These are phyloP conservation scores for Toxoplasma gondii DNA, from an alignment of 169 alveolate species.

Conservation along the genomic window DNA sequence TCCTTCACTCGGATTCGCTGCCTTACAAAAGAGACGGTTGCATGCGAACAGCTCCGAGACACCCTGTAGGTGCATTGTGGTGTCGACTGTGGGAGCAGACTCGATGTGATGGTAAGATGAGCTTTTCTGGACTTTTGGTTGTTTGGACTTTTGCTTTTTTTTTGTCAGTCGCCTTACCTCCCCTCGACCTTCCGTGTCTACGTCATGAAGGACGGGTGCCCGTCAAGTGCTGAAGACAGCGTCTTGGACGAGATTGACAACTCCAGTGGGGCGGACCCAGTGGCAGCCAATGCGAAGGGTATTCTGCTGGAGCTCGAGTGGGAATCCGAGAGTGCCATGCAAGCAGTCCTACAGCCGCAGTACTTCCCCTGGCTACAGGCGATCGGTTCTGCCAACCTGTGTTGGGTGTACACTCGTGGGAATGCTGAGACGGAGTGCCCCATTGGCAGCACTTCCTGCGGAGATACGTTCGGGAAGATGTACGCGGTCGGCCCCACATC, in stretches of 20 bases:
- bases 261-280: neutral
- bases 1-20: too few relatives aligned
- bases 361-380: slow-evolving; percentile 19
- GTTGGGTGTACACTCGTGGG: neutral
- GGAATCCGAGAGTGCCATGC: neutral
- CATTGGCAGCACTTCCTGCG: neutral
- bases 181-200: neutral
- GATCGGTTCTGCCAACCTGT: neutral
- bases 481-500: slow-evolving; percentile 7
- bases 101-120: too few relatives aligned
- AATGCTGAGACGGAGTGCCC: neutral
- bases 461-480: neutral
- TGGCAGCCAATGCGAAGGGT: neutral
- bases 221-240: neutral
- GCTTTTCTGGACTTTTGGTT: too few relatives aligned
- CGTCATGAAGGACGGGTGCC: neutral
- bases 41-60: too few relatives aligned
- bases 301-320: neutral
- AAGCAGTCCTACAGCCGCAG: neutral
- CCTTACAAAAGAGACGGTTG: too few relatives aligned
- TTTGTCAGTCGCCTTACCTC: neutral
- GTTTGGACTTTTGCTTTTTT: too few relatives aligned
- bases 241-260: neutral
- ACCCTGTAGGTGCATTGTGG: too few relatives aligned
- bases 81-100: too few relatives aligned